Evolutionary conservation across 2,329 filamentous ascomycete genomes (phyloP), one percentile per base, ranked within the genome.

Genomic region (Dactylellina leptospora): DNA sequence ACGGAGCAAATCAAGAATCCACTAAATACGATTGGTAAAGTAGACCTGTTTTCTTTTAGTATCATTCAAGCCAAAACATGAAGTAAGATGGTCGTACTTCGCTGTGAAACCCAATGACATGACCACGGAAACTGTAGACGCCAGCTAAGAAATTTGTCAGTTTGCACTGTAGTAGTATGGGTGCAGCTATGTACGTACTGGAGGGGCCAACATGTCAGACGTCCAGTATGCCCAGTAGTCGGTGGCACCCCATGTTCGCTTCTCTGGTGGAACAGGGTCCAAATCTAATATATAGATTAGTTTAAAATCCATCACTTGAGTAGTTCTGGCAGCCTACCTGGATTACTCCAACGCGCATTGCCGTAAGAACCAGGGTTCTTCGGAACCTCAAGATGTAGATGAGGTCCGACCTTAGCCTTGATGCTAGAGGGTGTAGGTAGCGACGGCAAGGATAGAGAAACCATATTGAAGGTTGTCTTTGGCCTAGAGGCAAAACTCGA

Each of bases 231-330:
- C 80, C 78, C 82, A 81, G 74, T 82, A 83, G 27, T 82, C 80
- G 53, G 82, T 82, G 83, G 18, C 81, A 84, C 73, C 82, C 83
- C 83, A 84, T 20, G 81, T 84, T 68, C 82, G 79, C 61, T 83
- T 78, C 64, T 80, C 79, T 1, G 82, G 80, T 11, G 83, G 69
- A 18, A 68, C 62, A 16, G 69, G 69, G 38, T 73, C 69, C 69
- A 73, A 47, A 22, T 73, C 69, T 73, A 58, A 78, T 55, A 81
- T 77, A 81, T 80, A n/a, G 1, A 82, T 55, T 64, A 55, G 50
- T 1, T 42, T 40, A 40, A n/a, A 27, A 3, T 8, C 11, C n/a
- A 18, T 58, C 36, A 22, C 9, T 20, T 33, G 20, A 23, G 25
- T 6, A 30, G 3, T 77, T 38, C 66, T 3, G 78, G 79, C 63